phyloP scores from a whole-genome alignment of 177 flowering plant species.

The Telopea speciosissima region DNA sequence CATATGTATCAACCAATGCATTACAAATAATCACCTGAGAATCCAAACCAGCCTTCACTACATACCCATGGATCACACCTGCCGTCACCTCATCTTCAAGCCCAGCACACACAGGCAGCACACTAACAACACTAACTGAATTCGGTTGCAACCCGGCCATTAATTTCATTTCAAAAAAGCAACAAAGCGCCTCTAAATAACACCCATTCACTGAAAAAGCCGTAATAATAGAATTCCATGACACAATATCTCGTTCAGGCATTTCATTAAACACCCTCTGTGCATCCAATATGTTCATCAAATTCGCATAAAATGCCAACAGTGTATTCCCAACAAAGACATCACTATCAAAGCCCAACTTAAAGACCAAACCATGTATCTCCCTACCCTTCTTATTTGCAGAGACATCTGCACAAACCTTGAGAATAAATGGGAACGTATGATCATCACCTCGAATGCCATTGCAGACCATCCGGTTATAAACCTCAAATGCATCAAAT shows the following conservation, averaged over 20 bases:
- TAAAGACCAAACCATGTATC: conserved; percentile 20
- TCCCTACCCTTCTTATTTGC: conserved; percentile 20
- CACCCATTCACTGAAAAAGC: conserved; percentile 14
- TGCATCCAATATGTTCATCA: conserved; percentile 2
- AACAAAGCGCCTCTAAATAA: conserved; percentile 9
- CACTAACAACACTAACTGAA: conserved; percentile 20
- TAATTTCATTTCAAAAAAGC: conserved; percentile 18
- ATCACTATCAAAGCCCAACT: conserved; percentile 22
- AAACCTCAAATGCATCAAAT: conserved; percentile 11
- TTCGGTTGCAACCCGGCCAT: conserved; percentile 18
- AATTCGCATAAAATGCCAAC: conserved; percentile 14
- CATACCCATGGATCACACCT: conserved; percentile 21
- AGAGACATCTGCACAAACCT: conserved; percentile 18
- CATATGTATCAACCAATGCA: conserved; percentile 21
- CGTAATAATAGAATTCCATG: conserved; percentile 28
- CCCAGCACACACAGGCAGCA: conserved; percentile 25
- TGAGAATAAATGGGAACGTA: conserved; percentile 24
- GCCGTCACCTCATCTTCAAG: conserved; percentile 16
- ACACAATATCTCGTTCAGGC: conserved; percentile 22
- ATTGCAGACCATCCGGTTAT: conserved; percentile 13
- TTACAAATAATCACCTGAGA: conserved; percentile 19
- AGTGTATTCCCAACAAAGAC: conserved; percentile 29
- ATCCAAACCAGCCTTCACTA: conserved; percentile 21
- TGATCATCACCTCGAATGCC: conserved; percentile 24
- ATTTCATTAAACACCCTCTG: conserved; percentile 22